A percentile compares a stretch with the other conserved stretches of the same genome.
phyloP scores from a whole-genome alignment of 345 rosid species.

The Dipteronia dyeriana region DNA sequence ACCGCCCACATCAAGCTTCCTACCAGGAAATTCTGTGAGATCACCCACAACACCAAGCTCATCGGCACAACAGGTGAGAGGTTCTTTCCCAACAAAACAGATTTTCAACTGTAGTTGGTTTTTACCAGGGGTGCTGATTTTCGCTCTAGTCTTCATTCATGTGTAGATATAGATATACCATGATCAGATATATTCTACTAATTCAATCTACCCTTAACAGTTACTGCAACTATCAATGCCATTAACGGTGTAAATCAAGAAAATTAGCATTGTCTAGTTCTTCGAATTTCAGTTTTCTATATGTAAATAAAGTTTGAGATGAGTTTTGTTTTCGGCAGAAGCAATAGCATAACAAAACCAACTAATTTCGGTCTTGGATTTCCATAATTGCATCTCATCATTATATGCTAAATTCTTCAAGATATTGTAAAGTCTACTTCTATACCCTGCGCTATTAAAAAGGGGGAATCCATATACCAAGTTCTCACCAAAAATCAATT shows the following conservation, averaged over 20 bases:
- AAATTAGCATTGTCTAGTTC: not conserved
- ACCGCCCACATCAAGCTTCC: conserved; percentile 21
- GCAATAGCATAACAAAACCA: not conserved
- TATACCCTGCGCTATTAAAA: not conserved
- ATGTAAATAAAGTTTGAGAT: not conserved
- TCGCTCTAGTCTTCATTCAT: conserved; percentile 5
- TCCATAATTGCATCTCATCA: not conserved
- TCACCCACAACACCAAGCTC: conserved; percentile 27
- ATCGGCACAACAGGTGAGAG: not conserved
- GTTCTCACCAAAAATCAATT: not conserved
- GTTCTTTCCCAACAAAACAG: conserved; percentile 20
- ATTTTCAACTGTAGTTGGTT: conserved; percentile 24
- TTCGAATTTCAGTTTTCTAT: not conserved
- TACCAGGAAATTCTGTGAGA: conserved; percentile 22
- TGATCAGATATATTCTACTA: not conserved
- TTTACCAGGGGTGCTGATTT: conserved; percentile 19
- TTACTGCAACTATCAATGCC: not conserved
- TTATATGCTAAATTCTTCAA: too few relatives aligned
- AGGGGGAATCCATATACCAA: not conserved
- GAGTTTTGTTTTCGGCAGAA: not conserved
- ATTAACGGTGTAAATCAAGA: not conserved
- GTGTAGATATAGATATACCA: not conserved
- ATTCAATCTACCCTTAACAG: not conserved
- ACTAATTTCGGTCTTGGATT: not conserved
- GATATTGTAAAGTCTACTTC: too few relatives aligned